phyloP scores from a whole-genome alignment of 805 yeast species.

The Candida odintsovae region DNA sequence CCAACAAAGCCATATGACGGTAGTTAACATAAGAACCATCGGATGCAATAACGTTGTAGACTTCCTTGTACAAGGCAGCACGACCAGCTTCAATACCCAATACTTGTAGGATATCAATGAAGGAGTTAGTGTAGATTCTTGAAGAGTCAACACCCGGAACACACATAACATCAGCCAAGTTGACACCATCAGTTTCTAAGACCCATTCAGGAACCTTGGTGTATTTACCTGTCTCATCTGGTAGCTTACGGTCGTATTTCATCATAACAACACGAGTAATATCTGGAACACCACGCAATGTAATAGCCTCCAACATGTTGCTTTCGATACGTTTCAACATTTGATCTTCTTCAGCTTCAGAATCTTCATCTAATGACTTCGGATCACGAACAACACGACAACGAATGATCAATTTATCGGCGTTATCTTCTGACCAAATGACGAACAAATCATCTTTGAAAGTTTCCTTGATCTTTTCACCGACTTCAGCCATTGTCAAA shows the following conservation, averaged over 20 bases:
- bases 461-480: slow-evolving; percentile 86
- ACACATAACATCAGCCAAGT: slow-evolving; percentile 88
- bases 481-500: slow-evolving; percentile 96
- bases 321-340: slow-evolving; percentile 91
- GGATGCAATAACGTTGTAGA: slow-evolving; percentile 94
- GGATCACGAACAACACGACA: slow-evolving; percentile 98
- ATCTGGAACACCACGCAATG: slow-evolving; percentile 93
- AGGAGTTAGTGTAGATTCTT: slow-evolving; percentile 92
- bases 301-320: slow-evolving; percentile 92
- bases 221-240: slow-evolving; percentile 81
- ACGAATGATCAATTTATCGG: slow-evolving; percentile 93
- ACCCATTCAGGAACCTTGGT: slow-evolving; percentile 95
- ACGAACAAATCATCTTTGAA: slow-evolving; percentile 95
- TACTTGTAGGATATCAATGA: slow-evolving; percentile 90
- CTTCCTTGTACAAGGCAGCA: slow-evolving; percentile 88
- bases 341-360: slow-evolving; percentile 95
- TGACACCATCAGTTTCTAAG: slow-evolving; percentile 97
- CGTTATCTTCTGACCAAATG: slow-evolving; percentile 99
- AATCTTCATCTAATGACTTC: slow-evolving; percentile 86
- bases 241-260: slow-evolving; percentile 69
- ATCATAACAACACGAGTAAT: slow-evolving; percentile 77
- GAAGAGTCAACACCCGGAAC: slow-evolving; percentile 92
- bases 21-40: slow-evolving; percentile 99
- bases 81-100: slow-evolving; percentile 98
- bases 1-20: slow-evolving; percentile 95